Evolutionary conservation across 108 stramenopile species (phyloP), one percentile per base, ranked within the genome.

Genomic region (Cyclotella atomus): DNA sequence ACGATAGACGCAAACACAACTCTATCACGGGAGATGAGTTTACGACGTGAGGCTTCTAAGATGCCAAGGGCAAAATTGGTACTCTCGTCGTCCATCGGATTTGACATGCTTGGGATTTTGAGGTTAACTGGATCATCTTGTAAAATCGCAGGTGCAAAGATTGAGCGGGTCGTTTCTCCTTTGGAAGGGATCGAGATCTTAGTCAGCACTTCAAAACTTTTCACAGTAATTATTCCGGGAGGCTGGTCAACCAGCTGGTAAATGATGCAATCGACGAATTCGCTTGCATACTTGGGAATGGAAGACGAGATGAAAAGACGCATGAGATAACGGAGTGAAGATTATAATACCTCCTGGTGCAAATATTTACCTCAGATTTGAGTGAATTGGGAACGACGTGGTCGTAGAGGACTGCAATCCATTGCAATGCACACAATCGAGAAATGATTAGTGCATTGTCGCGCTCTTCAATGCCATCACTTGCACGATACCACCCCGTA

Each of bases 331-430:
- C 6, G 53, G 9, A 6, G 21, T 7, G 16, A 65, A 1, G 9
- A 52, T 15, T 3, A 59, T 61, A 20, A 15, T 50, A 52, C n/a
- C 50, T 20, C 12, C 15, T 29, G 15, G 1, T 32, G 1, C 25
- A 10, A 0, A 35, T 32, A 68, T 86, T 82, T 84, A 90, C 89
- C 75, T 95, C 94, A 9, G 89, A 88, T 47, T 95, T 95, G 41
- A 95, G 76, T 24, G 83, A 65, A 71, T 88, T 86, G 2, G 94
- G 94, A 47, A 95, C 94, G 12, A 95, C 94, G 68, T 77, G 59
- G 77, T 95, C 88, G 70, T 89, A 92, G 17, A 95, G 65, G n/a
- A 95, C 89, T 72, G 87, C 85, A 7, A 95, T 77, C 94, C 94
- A 95, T 43, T 95, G 82, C 38, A 95, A 73, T 0, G 94, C 91